phyloP scores from a whole-genome alignment of 768 basidiomycete species.

The Guyanaporus albipodus region DNA sequence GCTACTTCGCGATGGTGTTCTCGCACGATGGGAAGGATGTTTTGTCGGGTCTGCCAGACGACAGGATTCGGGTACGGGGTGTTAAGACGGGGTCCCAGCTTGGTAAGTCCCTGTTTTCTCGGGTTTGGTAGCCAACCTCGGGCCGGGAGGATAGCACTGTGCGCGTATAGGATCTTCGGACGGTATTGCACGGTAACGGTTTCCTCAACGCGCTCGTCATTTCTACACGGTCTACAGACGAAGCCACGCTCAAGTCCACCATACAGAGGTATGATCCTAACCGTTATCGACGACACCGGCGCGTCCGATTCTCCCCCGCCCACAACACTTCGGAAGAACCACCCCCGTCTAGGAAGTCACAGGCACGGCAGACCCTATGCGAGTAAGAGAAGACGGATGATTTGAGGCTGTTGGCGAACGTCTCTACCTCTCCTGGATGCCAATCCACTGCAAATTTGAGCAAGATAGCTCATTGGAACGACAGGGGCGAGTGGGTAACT shows the following conservation, averaged over 20 bases:
- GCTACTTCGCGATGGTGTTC: not conserved
- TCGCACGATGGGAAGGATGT: not conserved
- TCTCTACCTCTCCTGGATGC: not conserved
- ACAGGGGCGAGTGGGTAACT: no score
- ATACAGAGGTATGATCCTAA: not conserved
- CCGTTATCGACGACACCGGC: not conserved
- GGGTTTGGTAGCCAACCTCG: not conserved
- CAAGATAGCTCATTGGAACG: no score
- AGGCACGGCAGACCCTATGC: not conserved
- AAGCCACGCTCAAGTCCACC: not conserved
- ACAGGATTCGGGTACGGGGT: not conserved
- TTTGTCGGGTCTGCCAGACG: not conserved
- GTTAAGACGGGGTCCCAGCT: not conserved
- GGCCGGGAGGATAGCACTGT: not conserved
- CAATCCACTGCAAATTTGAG: no score
- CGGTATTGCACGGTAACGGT: not conserved
- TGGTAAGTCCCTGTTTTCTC: not conserved
- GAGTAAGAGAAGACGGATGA: not conserved
- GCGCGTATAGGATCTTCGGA: not conserved
- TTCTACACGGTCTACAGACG: not conserved
- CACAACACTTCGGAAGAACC: not conserved
- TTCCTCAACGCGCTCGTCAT: no score
- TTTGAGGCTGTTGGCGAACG: not conserved
- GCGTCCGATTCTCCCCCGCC: not conserved
- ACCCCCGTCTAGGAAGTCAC: not conserved